Conservation (phyloP, 179 eudicot genomes). For the Beta lomatogona region DNA sequence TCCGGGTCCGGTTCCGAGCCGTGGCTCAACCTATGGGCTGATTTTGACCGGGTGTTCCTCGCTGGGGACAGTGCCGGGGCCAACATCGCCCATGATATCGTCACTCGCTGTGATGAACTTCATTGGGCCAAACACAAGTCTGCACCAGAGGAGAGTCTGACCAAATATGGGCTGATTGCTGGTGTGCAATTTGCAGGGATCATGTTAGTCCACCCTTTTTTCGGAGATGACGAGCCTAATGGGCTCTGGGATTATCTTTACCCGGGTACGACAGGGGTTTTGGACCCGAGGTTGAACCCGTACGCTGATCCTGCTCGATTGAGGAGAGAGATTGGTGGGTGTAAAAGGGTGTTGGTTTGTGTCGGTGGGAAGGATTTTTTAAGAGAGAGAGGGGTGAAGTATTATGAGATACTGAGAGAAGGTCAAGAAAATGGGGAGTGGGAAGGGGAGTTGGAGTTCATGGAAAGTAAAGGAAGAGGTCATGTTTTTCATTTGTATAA, state of each 20-base stretch:
- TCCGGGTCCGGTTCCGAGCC: conserved; percentile 25
- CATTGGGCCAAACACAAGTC: no score
- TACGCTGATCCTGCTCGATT: conserved; percentile 27
- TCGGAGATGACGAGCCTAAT: conserved; percentile 20
- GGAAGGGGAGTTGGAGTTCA: conserved; percentile 27
- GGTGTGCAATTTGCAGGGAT: conserved; percentile 18
- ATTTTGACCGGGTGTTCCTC: conserved; percentile 31
- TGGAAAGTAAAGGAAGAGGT: conserved; percentile 32
- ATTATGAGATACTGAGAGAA: conserved; percentile 31
- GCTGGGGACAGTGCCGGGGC: conserved; percentile 53
- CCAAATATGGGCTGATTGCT: no score
- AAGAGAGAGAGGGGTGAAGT: conserved; percentile 37
- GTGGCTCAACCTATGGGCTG: conserved; percentile 35
- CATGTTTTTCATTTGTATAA: conserved; percentile 44
- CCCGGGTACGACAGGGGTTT: conserved; percentile 30
- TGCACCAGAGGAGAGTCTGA: no score
- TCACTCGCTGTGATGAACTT: conserved; percentile 9
- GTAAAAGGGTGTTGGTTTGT: conserved; percentile 38
- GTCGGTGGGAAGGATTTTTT: conserved; percentile 42
- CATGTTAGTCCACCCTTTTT: conserved; percentile 34
- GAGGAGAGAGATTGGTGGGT: conserved; percentile 22
- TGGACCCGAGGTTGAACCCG: conserved; percentile 37
- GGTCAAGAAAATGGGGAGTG: conserved; percentile 22
- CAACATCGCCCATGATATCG: conserved; percentile 42
- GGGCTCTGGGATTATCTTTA: conserved; percentile 41